Conservation (phyloP, 2,329 filamentous ascomycete species). For the Aspergillus luchuensis region DNA sequence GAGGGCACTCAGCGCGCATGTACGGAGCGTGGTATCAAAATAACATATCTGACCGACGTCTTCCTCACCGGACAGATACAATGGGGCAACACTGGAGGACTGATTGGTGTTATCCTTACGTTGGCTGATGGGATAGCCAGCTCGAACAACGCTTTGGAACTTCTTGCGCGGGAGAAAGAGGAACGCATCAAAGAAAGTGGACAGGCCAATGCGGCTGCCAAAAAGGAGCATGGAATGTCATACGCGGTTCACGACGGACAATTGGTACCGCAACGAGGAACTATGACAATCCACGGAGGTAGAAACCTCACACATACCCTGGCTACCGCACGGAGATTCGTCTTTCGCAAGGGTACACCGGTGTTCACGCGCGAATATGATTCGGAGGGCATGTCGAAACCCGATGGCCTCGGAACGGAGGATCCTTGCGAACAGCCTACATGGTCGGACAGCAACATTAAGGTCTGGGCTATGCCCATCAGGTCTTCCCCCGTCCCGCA, state of each 20-base stretch:
- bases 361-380: conserved; percentile 70
- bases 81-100: conserved; percentile 77
- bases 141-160: conserved; percentile 50
- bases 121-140: conserved; percentile 68
- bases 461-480: conserved; percentile 80
- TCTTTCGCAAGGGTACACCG: conserved; percentile 81
- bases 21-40: conserved; percentile 65
- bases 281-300: conserved; percentile 72
- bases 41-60: conserved; percentile 71
- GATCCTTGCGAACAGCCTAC: conserved; percentile 57
- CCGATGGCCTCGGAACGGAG: conserved; percentile 20
- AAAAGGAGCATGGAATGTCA: conserved; percentile 31
- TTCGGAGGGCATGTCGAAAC: conserved; percentile 29
- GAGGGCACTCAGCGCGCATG: conserved; percentile 84
- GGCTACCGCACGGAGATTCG: conserved; percentile 79
- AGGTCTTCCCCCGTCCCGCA: conserved; percentile 19
- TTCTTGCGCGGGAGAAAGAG: conserved; percentile 43
- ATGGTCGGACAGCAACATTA: conserved; percentile 74
- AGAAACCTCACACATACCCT: conserved; percentile 78
- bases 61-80: conserved; percentile 78
- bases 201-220: conserved; percentile 23
- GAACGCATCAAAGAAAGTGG: conserved; percentile 21
- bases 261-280: conserved; percentile 30
- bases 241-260: conserved; percentile 31
- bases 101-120: conserved; percentile 83